phyloP scores from a whole-genome alignment of 2,329 filamentous ascomycete genomes.

The Phyllosticta ampelicida region DNA sequence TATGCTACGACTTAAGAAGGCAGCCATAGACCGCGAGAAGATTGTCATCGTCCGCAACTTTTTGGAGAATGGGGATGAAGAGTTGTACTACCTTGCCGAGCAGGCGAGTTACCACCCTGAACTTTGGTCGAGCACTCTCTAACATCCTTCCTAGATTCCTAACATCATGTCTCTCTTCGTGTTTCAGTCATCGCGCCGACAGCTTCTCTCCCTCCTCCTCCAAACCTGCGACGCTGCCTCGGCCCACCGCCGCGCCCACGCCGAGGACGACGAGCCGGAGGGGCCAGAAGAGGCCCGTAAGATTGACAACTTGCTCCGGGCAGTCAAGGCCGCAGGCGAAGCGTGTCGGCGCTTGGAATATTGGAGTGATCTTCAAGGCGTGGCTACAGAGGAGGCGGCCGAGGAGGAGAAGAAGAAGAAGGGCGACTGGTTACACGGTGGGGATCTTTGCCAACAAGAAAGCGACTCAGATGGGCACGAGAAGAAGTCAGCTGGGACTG shows the following conservation, averaged over 20 bases:
- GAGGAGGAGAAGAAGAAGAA: neutral
- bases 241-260: conserved; percentile 38
- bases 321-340: conserved; percentile 64
- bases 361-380: conserved; percentile 59
- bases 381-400: conserved; percentile 15
- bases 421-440: conserved; percentile 1
- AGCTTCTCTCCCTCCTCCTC: conserved; percentile 61
- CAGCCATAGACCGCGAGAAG: conserved; percentile 83
- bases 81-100: conserved; percentile 63
- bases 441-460: neutral
- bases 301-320: conserved; percentile 59
- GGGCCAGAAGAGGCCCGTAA: conserved; percentile 39
- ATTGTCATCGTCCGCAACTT: conserved; percentile 75
- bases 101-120: conserved; percentile 29
- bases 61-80: conserved; percentile 62
- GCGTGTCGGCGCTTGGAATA: conserved; percentile 75
- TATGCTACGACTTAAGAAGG: conserved; percentile 54
- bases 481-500: neutral
- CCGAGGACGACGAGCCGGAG: conserved; percentile 30
- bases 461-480: conserved; percentile 4
- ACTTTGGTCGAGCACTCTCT: neutral
- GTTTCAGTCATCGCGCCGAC: conserved; percentile 76
- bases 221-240: conserved; percentile 39
- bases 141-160: conserved; percentile 18
- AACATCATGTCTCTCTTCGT: conserved; percentile 57